These are phyloP conservation scores for Piromyces finnis DNA, from an alignment of 192 early-diverging fungal species.

Conservation along the genomic window DNA sequence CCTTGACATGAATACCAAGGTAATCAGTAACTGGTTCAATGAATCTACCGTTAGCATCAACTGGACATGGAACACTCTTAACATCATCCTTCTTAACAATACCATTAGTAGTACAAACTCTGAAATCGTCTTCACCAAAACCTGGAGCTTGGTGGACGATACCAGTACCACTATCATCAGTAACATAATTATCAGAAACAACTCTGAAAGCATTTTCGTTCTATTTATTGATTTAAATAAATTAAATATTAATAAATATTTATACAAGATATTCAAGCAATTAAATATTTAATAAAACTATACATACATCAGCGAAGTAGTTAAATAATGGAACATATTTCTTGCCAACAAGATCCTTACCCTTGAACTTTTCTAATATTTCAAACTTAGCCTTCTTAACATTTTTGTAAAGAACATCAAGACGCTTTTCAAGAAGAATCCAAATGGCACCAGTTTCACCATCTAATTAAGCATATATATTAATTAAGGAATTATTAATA, in stretches of 20 bases:
- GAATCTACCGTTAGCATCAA: conserved; percentile 71
- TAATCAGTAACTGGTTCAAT: conserved; percentile 61
- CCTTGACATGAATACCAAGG: conserved; percentile 75
- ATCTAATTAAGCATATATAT: conserved; percentile 15
- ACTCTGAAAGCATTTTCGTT: conserved; percentile 61
- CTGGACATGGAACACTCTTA: conserved; percentile 63
- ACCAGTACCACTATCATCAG: conserved; percentile 84
- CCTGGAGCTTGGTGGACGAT: conserved; percentile 95
- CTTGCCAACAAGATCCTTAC: conserved; percentile 58
- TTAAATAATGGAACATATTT: conserved; percentile 84
- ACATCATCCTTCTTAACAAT: conserved; percentile 62
- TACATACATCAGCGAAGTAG: conserved; percentile 42
- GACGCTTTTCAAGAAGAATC: conserved; percentile 68
- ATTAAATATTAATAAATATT: too few relatives aligned
- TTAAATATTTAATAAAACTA: conserved; percentile 5
- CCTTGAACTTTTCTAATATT: conserved; percentile 58
- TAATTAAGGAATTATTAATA: background rate
- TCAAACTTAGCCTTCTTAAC: conserved; percentile 86
- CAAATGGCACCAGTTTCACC: conserved; percentile 63
- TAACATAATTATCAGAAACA: conserved; percentile 79
- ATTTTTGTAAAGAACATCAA: conserved; percentile 84
- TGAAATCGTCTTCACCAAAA: conserved; percentile 98
- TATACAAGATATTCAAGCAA: too few relatives aligned
- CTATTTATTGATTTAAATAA: too few relatives aligned
- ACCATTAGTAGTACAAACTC: conserved; percentile 63